Percentiles rank a stretch among this genome's conserved stretches.
Evolutionary conservation across 2,329 filamentous ascomycete genomes (phyloP).

Genomic region (Zymoseptoria crescenta): DNA sequence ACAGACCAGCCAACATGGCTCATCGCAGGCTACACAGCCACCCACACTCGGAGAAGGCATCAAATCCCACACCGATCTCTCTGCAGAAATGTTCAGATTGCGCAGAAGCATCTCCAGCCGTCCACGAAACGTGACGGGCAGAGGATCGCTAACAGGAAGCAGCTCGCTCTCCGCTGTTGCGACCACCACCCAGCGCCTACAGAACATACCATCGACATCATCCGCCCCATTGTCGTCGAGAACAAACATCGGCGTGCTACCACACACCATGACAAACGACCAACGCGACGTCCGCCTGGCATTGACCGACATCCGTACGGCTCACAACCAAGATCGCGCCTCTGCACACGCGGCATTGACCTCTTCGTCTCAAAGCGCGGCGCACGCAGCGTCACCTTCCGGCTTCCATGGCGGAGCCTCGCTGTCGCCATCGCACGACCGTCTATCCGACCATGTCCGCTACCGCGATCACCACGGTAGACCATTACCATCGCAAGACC

Average conservation of each 20-base stretch:
- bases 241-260: background rate
- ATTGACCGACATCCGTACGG: background rate
- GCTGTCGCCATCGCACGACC: constrained; percentile 2
- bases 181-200: background rate
- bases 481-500: background rate
- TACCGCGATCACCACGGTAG: constrained; percentile 23
- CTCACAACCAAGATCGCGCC: background rate
- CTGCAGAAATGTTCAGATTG: constrained; percentile 16
- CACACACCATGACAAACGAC: background rate
- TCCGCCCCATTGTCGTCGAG: background rate
- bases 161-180: background rate
- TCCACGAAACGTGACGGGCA: background rate
- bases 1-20: background rate
- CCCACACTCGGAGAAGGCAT: constrained; percentile 17
- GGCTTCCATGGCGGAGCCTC: background rate
- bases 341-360: background rate
- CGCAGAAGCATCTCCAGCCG: constrained; percentile 5
- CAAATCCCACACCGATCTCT: constrained; percentile 4
- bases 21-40: constrained; percentile 5
- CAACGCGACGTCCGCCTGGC: background rate
- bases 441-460: constrained; percentile 12
- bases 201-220: background rate
- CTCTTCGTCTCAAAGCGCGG: background rate
- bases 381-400: background rate
- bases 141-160: background rate